Percentiles rank a stretch among this genome's conserved stretches.
These are phyloP conservation scores for Eutypa lata DNA, from an alignment of 2,329 filamentous ascomycete genomes.

Conservation along the genomic window DNA sequence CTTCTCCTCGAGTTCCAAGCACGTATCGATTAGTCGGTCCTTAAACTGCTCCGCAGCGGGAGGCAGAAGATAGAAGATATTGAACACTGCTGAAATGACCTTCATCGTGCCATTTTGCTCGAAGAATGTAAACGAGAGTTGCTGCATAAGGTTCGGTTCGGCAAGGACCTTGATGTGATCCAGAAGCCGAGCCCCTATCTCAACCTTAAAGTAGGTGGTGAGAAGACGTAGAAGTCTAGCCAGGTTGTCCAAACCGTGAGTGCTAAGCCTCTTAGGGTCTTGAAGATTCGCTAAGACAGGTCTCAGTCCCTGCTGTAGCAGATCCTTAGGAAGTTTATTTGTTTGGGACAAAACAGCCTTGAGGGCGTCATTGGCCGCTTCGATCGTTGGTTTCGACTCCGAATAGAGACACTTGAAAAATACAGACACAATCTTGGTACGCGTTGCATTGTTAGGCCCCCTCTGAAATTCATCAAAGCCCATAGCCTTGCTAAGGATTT, in stretches of 20 bases:
- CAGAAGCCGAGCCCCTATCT: slow-evolving; percentile 88
- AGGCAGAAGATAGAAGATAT: slow-evolving; percentile 95
- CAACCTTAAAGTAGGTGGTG: slow-evolving; percentile 98
- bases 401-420: slow-evolving; percentile 99
- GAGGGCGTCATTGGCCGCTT: slow-evolving; percentile 87
- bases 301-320: slow-evolving; percentile 88
- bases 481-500: slow-evolving; percentile 89
- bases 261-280: slow-evolving; percentile 84
- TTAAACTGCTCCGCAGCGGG: slow-evolving; percentile 88
- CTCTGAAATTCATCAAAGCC: slow-evolving; percentile 87
- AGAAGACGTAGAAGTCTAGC: slow-evolving; percentile 85
- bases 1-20: slow-evolving; percentile 83
- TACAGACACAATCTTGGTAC: slow-evolving; percentile 78
- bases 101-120: slow-evolving; percentile 93
- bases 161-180: slow-evolving; percentile 92
- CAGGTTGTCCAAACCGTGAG: slow-evolving; percentile 86
- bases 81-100: slow-evolving; percentile 89
- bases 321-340: slow-evolving; percentile 88
- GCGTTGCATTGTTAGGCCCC: slow-evolving; percentile 62
- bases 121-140: slow-evolving; percentile 90
- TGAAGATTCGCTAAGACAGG: slow-evolving; percentile 97
- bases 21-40: slow-evolving; percentile 81
- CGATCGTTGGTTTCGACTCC: slow-evolving; percentile 86
- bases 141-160: slow-evolving; percentile 74
- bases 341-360: slow-evolving; percentile 84